These are phyloP conservation scores for Neurospora intermedia DNA, from an alignment of 495 filamentous ascomycete genomes.

Conservation along the genomic window DNA sequence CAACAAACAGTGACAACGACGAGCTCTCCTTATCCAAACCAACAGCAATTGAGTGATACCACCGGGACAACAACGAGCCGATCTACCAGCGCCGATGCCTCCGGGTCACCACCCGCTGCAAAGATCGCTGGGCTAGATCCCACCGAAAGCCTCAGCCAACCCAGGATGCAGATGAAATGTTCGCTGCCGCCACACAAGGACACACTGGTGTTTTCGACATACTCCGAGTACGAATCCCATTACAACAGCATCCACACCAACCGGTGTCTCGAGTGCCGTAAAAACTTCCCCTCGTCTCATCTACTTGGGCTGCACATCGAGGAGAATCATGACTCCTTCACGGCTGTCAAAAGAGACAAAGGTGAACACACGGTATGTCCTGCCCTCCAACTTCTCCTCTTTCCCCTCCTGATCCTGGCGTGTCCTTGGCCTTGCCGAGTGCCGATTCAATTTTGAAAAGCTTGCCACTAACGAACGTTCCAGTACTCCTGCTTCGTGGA, in stretches of 20 bases:
- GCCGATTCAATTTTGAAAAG: not conserved
- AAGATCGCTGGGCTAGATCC: slow-evolving; percentile 37
- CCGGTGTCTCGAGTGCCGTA: slow-evolving; percentile 70
- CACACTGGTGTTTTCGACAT: slow-evolving; percentile 56
- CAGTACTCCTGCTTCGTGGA: slow-evolving; percentile 87
- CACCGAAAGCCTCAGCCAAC: slow-evolving; percentile 8
- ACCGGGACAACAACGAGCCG: not conserved
- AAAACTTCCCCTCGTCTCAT: slow-evolving; percentile 61
- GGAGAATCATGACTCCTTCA: slow-evolving; percentile 82
- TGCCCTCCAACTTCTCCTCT: not conserved
- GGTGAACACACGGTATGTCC: slow-evolving; percentile 77
- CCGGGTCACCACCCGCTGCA: slow-evolving; percentile 17
- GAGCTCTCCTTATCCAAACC: not conserved
- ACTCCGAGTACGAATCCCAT: slow-evolving; percentile 79
- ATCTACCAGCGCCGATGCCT: slow-evolving; percentile 2
- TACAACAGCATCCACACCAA: slow-evolving; percentile 74
- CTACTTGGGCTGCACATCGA: slow-evolving; percentile 78
- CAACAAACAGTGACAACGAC: slow-evolving; percentile 1
- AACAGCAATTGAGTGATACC: not conserved
- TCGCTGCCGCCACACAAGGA: slow-evolving; percentile 68
- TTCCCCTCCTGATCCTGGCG: not conserved
- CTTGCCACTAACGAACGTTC: slow-evolving; percentile 1
- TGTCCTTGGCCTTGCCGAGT: not conserved
- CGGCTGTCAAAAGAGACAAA: slow-evolving; percentile 54
- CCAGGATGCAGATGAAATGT: slow-evolving; percentile 52